A percentile compares a stretch with the other conserved stretches of the same genome.
These are phyloP conservation scores for Chrysoporthe cubensis DNA, from an alignment of 2,329 filamentous ascomycete species.

Conservation along the genomic window DNA sequence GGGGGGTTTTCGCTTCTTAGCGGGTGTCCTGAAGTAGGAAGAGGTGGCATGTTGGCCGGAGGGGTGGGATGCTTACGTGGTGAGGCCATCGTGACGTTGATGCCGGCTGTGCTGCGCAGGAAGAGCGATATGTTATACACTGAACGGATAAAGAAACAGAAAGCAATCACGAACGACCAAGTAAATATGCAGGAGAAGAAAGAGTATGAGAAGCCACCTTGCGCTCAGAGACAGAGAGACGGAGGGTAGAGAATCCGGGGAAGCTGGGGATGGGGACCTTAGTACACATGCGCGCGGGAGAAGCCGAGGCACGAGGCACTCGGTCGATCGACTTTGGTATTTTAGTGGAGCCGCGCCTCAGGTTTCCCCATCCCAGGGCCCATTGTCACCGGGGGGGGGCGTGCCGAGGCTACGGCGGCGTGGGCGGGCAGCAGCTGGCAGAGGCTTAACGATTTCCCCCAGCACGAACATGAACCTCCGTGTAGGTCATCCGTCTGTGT, in stretches of 20 bases:
- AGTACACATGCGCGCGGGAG: constrained; percentile 20
- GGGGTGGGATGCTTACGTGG: constrained; percentile 65
- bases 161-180: neutral
- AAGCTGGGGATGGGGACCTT: constrained; percentile 11
- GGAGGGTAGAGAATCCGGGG: constrained; percentile 11
- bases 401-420: neutral
- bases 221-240: neutral
- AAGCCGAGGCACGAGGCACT: constrained; percentile 27
- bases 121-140: constrained; percentile 11
- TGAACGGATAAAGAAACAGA: neutral
- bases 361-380: neutral
- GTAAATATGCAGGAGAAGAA: constrained; percentile 19
- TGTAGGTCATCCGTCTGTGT: neutral
- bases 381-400: neutral
- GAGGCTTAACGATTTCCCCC: neutral
- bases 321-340: neutral
- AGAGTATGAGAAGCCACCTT: constrained; percentile 9
- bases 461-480: neutral
- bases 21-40: neutral
- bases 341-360: neutral
- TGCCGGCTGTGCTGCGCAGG: constrained; percentile 18
- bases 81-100: constrained; percentile 67
- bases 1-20: neutral
- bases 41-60: constrained; percentile 17
- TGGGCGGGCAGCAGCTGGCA: neutral